phyloP scores from a whole-genome alignment of 2,329 filamentous ascomycete genomes.

The Xylaria sp. region DNA sequence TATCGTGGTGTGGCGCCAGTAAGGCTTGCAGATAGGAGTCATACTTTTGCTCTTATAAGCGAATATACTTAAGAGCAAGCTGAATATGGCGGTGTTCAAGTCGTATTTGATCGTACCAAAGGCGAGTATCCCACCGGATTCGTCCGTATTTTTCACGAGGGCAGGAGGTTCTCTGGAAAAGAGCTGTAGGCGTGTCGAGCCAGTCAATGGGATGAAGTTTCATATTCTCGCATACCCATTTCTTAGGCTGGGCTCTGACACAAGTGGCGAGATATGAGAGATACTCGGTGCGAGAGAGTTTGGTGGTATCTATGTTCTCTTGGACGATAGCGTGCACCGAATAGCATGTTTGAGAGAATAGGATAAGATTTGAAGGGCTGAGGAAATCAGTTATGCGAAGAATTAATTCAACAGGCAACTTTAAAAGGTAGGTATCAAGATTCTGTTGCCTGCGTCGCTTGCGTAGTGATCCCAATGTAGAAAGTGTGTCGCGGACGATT shows the following conservation, averaged over 20 bases:
- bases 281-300: neutral
- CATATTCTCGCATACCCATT: slow-evolving; percentile 9
- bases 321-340: neutral
- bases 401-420: slow-evolving; percentile 17
- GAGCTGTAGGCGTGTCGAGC: slow-evolving; percentile 4
- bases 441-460: neutral
- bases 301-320: neutral
- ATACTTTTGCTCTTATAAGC: slow-evolving; percentile 13
- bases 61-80: slow-evolving; percentile 27
- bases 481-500: neutral
- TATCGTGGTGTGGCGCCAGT: neutral
- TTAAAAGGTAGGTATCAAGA: neutral
- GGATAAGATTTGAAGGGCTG: neutral
- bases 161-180: neutral
- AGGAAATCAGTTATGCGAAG: neutral
- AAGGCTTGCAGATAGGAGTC: slow-evolving; percentile 17
- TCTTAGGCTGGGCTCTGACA: neutral
- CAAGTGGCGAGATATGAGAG: neutral
- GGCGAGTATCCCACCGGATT: neutral
- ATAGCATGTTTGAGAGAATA: slow-evolving; percentile 15
- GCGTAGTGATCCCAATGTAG: neutral
- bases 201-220: slow-evolving; percentile 2
- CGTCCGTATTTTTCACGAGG: neutral
- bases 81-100: slow-evolving; percentile 20
- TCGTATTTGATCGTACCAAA: neutral